Evolutionary conservation across 208 protist genomes (phyloP).

Genomic region (Crithidia fasciculata): DNA sequence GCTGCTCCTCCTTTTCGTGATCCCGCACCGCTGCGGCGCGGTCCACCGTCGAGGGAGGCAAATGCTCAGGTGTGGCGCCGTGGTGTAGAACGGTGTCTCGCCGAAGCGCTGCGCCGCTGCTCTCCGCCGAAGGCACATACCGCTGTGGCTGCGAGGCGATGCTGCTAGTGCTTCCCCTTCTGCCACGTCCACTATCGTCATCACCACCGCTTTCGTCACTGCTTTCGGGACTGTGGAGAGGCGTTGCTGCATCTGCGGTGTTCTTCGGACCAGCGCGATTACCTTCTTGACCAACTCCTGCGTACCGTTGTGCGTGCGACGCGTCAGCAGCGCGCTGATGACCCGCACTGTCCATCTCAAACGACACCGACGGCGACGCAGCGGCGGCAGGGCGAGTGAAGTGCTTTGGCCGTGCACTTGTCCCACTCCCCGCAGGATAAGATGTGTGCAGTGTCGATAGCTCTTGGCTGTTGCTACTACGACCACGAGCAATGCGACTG

Average conservation of each 20-base stretch:
- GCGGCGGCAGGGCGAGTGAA: not conserved
- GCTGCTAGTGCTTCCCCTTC: too few relatives aligned
- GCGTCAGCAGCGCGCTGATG: not conserved
- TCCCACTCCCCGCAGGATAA: not conserved
- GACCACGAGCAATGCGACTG: not conserved
- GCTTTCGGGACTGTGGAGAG: too few relatives aligned
- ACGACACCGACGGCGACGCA: not conserved
- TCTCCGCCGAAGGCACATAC: too few relatives aligned
- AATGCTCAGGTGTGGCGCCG: conserved; percentile 18
- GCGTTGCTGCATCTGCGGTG: too few relatives aligned
- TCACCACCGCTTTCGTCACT: too few relatives aligned
- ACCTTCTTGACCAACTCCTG: too few relatives aligned
- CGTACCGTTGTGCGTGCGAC: not conserved
- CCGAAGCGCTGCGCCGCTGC: too few relatives aligned
- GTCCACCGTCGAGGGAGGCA: conserved; percentile 5
- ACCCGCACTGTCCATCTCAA: not conserved
- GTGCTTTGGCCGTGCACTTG: not conserved
- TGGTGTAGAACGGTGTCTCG: not conserved
- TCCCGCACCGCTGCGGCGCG: not conserved
- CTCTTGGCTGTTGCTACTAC: not conserved
- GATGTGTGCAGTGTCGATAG: not conserved
- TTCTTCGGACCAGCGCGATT: too few relatives aligned
- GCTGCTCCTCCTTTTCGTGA: conserved; percentile 25
- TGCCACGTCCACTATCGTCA: too few relatives aligned
- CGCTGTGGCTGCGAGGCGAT: too few relatives aligned